phyloP scores from a whole-genome alignment of 805 yeast species.

The Ogataea corticis region DNA sequence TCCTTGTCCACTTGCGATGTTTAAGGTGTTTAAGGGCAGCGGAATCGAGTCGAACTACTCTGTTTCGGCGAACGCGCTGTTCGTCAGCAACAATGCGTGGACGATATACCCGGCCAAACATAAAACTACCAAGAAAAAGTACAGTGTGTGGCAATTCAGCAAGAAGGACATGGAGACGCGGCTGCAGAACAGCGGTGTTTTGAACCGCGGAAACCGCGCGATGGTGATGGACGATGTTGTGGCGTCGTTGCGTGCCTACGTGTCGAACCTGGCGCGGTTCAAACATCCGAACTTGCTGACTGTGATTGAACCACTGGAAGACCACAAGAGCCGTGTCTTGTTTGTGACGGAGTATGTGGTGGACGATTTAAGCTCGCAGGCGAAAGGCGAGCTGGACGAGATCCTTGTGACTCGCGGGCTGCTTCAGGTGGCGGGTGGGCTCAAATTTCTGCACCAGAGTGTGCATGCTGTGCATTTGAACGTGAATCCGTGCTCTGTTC shows the following conservation, averaged over 20 bases:
- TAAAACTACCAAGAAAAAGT: slow-evolving; percentile 57
- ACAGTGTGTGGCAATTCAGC: slow-evolving; percentile 84
- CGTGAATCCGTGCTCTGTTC: slow-evolving; percentile 72
- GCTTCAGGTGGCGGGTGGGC: slow-evolving; percentile 71
- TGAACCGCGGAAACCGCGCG: slow-evolving; percentile 49
- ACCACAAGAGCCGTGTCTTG: slow-evolving; percentile 69
- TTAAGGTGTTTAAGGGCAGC: slow-evolving; percentile 50
- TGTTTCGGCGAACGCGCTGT: slow-evolving; percentile 68
- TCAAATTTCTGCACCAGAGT: slow-evolving; percentile 78
- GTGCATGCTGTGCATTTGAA: slow-evolving; percentile 77
- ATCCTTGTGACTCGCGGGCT: slow-evolving; percentile 76
- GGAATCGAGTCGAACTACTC: slow-evolving; percentile 70
- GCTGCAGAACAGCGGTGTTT: slow-evolving; percentile 50
- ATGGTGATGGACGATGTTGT: slow-evolving; percentile 59
- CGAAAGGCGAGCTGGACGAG: slow-evolving; percentile 60
- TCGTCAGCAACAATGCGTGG: slow-evolving; percentile 76
- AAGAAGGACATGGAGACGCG: slow-evolving; percentile 69
- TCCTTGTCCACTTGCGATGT: slow-evolving; percentile 40
- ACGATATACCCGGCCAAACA: slow-evolving; percentile 81
- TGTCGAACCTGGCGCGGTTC: slow-evolving; percentile 70
- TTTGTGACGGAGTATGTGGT: slow-evolving; percentile 84
- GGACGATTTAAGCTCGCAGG: slow-evolving; percentile 31
- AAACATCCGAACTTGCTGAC: slow-evolving; percentile 89
- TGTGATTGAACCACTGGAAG: slow-evolving; percentile 86
- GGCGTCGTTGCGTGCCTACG: slow-evolving; percentile 65